Percentiles rank a stretch among this genome's conserved stretches.
Conservation (phyloP, 441 rosid species). For the Rhodomyrtus psidioides region DNA sequence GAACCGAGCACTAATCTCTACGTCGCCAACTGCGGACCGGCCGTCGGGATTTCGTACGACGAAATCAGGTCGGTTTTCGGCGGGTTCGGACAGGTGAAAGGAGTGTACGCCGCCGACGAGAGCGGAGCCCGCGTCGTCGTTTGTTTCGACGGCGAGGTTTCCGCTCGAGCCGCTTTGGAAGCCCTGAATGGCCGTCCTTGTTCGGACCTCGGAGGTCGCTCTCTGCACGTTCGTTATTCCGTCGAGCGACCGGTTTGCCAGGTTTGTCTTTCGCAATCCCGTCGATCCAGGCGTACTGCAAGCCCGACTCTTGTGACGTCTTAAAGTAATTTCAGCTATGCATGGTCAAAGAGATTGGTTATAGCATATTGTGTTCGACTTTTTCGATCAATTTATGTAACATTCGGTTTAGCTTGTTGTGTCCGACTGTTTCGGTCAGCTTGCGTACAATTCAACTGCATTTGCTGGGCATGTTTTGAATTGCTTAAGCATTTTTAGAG, state of each 20-base stretch:
- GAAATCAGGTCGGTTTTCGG: conserved; percentile 46
- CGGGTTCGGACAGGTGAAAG: conserved; percentile 55
- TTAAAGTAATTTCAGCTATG: neutral
- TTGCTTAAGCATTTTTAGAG: neutral
- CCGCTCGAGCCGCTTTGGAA: conserved; percentile 55
- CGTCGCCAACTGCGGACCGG: conserved; percentile 95
- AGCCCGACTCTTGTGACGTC: neutral
- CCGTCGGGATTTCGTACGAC: conserved; percentile 61
- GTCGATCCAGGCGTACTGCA: neutral
- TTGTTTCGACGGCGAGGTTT: conserved; percentile 32
- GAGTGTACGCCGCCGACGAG: conserved; percentile 75
- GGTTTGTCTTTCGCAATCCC: conserved; percentile 9
- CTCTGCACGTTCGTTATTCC: conserved; percentile 68
- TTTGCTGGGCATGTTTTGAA: neutral
- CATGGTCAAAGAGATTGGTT: neutral
- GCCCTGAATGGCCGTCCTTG: conserved; percentile 53
- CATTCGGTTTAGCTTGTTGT: neutral
- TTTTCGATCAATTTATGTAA: neutral
- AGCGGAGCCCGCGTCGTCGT: conserved; percentile 78
- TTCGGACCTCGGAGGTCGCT: conserved; percentile 51
- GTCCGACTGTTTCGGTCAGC: neutral
- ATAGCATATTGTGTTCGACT: neutral
- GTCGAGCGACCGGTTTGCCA: conserved; percentile 29
- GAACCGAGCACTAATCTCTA: conserved; percentile 44
- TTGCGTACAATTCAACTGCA: neutral